These are phyloP conservation scores for Neoscytalidium dimidiatum DNA, from an alignment of 2,329 filamentous ascomycete species.

Conservation along the genomic window DNA sequence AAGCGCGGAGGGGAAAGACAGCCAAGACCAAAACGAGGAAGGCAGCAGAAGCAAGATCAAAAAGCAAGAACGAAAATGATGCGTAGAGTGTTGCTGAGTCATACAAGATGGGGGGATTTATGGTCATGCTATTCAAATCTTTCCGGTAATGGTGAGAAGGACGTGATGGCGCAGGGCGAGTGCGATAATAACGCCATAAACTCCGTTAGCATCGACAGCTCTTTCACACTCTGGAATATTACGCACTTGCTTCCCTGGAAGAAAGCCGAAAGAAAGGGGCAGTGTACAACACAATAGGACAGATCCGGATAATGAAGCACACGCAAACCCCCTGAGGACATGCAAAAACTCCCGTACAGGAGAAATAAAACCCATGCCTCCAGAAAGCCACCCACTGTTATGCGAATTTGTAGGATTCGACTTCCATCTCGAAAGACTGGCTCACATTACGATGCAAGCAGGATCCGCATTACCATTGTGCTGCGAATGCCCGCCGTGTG, in stretches of 20 bases:
- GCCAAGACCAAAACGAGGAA: not conserved
- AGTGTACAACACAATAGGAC: not conserved
- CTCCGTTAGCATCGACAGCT: not conserved
- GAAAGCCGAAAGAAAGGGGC: not conserved
- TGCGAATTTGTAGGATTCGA: slow-evolving; percentile 7
- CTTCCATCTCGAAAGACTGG: not conserved
- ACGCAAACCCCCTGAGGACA: slow-evolving; percentile 13
- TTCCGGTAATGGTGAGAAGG: no score
- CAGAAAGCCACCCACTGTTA: slow-evolving; percentile 17
- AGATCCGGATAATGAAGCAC: not conserved
- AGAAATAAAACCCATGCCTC: slow-evolving; percentile 20
- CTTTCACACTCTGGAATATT: not conserved
- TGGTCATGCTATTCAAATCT: no score
- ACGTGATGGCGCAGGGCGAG: not conserved
- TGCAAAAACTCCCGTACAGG: slow-evolving; percentile 18
- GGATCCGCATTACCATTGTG: slow-evolving; percentile 14
- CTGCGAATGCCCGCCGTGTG: slow-evolving; percentile 12
- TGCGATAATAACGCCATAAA: not conserved
- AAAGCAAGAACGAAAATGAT: not conserved
- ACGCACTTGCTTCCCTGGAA: not conserved
- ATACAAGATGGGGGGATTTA: not conserved
- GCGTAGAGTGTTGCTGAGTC: not conserved
- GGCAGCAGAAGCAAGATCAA: not conserved
- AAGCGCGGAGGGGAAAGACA: slow-evolving; percentile 4
- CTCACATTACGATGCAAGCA: slow-evolving; percentile 21